A percentile compares a stretch with the other conserved stretches of the same genome.
Evolutionary conservation across 2,329 filamentous ascomycete genomes (phyloP).

Genomic region (Beauveria sp.): DNA sequence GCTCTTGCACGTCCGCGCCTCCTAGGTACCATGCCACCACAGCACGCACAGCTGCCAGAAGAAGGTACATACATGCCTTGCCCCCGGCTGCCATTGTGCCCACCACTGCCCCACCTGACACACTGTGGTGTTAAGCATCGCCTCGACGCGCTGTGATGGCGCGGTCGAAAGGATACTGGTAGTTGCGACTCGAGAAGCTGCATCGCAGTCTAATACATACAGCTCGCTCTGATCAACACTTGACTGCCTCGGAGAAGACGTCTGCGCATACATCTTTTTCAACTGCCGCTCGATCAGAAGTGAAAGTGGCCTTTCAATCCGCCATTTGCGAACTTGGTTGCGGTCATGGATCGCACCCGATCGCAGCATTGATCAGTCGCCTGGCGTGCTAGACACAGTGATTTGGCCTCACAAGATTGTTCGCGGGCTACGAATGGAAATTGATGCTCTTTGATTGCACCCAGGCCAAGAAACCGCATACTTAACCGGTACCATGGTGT

Average conservation of each 20-base stretch:
- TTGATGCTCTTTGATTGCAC: background rate
- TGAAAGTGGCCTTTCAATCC: background rate
- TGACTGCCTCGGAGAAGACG: background rate
- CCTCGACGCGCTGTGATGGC: background rate
- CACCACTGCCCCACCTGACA: slow-evolving; percentile 5
- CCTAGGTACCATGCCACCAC: background rate
- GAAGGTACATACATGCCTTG: background rate
- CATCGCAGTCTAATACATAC: background rate
- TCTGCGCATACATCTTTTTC: background rate
- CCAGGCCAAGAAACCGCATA: background rate
- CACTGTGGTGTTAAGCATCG: background rate
- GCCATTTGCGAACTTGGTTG: background rate
- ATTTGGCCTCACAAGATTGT: background rate
- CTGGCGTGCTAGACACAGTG: background rate
- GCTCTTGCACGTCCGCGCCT: background rate
- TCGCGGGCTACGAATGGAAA: background rate
- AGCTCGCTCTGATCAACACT: background rate
- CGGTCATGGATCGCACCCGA: slow-evolving; percentile 3
- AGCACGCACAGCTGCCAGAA: background rate
- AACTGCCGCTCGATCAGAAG: background rate
- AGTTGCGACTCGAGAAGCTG: background rate
- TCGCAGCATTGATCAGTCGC: slow-evolving; percentile 1
- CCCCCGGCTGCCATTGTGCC: background rate
- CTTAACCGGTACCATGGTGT: background rate
- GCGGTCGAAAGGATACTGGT: background rate